Percentiles rank a stretch among this genome's conserved stretches.
Conservation (phyloP, 345 rosid species). For the Anacardium occidentale region DNA sequence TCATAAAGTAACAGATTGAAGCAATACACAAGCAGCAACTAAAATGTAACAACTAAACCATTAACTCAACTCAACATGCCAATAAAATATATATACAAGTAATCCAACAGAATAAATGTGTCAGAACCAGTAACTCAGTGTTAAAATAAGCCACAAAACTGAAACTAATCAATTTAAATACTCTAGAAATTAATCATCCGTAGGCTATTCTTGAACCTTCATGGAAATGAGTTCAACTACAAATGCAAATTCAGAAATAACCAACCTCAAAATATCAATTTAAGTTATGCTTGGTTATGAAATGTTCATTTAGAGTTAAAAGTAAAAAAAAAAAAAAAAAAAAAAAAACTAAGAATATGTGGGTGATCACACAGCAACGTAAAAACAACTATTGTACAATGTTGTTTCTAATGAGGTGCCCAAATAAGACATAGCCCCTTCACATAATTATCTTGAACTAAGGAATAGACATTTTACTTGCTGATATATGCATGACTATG, state of each 20-base stretch:
- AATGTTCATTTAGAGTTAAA: not conserved
- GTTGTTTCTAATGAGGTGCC: not conserved
- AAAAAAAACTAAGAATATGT: not conserved
- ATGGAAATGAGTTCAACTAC: not conserved
- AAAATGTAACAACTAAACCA: not conserved
- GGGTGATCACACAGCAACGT: not conserved
- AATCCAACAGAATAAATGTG: too few species aligned
- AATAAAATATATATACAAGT: too few species aligned
- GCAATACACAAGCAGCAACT: not conserved
- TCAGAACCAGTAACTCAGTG: not conserved
- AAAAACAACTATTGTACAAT: not conserved
- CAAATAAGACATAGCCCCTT: not conserved
- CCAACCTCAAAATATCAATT: not conserved
- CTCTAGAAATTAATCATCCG: not conserved
- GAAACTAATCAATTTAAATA: not conserved
- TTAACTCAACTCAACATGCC: too few species aligned
- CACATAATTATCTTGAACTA: too few species aligned
- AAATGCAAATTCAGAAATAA: not conserved
- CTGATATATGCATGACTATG: not conserved
- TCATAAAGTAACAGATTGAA: not conserved
- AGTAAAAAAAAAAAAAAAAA: not conserved
- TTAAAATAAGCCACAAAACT: not conserved
- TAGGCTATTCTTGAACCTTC: slow-evolving; percentile 4
- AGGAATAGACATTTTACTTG: too few species aligned
- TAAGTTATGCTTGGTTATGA: not conserved